Evolutionary conservation across 1,284 basidiomycete species (phyloP), one percentile per base, ranked within the genome.

Genomic region (Sporisorium graminicola): DNA sequence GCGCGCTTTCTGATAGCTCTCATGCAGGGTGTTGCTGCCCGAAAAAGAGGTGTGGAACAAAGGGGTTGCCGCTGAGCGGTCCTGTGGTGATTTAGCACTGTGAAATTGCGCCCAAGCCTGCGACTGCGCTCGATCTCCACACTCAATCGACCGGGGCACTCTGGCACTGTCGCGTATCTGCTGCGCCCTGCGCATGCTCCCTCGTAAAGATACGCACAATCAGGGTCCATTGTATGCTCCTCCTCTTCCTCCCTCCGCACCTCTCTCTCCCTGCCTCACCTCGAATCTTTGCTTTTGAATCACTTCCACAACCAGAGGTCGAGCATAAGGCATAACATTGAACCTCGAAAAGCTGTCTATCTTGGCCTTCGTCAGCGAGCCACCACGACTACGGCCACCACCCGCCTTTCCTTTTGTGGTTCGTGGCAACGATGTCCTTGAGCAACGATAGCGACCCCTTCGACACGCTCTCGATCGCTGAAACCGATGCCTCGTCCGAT

Each of bases 381-480:
- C n/a, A 29, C 26, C 35, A 12, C 37, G 22, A 18, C 29, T 24
- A 37, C 24, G 18, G 20, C 51, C 24, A 22, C 46, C 3, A 52
- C 27, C 53, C 16, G 24, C 51, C 3, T n/a, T 5, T n/a, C 33
- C 18, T 31, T 9, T 5, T 7, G 13, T 8, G n/a, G 13, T 40
- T 2, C 8, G 5, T 1, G 8, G 8, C 46, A 12, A 58, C 46
- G 9, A 71, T 71, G 68, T 43, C 58, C 13, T 65, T 58, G n/a
- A 65, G 63, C 49, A 58, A 58, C 68, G 68, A 71, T 24, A 58
- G 42, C 40, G 68, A 71, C 26, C 58, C 56, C 18, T 71, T 60
- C 44, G 68, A 71, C 51, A 65, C 58, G 14, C 37, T 71, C 33
- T 71, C 68, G 18, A 26, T 62, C 29, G 37, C 51, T 50, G 68